Evolutionary conservation across 129 eudicot genomes (phyloP), one percentile per base, ranked within the genome.

Genomic region (Flaveria sonorensis): DNA sequence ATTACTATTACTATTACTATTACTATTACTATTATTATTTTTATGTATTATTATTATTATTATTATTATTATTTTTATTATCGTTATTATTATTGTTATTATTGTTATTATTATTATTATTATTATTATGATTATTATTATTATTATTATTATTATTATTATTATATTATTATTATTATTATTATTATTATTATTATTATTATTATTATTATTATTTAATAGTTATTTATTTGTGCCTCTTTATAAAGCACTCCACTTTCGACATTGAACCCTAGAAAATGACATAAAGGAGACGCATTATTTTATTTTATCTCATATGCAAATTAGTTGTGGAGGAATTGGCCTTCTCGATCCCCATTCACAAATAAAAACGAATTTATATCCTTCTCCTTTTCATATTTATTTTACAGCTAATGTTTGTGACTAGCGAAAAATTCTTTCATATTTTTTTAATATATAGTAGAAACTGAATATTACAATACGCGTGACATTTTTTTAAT

Each of bases 361-460:
- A 68, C 70, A 69, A 46, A 55, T 43, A 43, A 42, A 69, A 52
- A 78, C 12, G 61, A 78, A 78, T 70, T 30, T 21, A 46, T 42
- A 46, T 59, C 18, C 45, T 63, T 36, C 56, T 10, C 67, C 68
- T 52, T 73, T 72, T 73, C 83, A 72, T 65, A 73, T 65, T 63
- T 42, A 59, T 63, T 79, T 79, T 72, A 79, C 83, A 79, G 78
- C 82, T 78, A 70, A 78, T 43, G 55, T 66, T 70, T 69, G 51
- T 39, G 50, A 19, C 1, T 57, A 59, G 8, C 32, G 40, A 53
- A 23, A n/a, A 16, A 53, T 72, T 48, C 59, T 16, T 75, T 3
- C 1, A 50, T 15, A 18, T 8, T 71, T 46, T n/a, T 15, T 74
- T 5, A 15, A 47, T 23, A 51, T 21, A 53, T 23, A 77, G 21